Conservation (phyloP, 805 yeast species). For the Cyberlindnera xylosilytica region DNA sequence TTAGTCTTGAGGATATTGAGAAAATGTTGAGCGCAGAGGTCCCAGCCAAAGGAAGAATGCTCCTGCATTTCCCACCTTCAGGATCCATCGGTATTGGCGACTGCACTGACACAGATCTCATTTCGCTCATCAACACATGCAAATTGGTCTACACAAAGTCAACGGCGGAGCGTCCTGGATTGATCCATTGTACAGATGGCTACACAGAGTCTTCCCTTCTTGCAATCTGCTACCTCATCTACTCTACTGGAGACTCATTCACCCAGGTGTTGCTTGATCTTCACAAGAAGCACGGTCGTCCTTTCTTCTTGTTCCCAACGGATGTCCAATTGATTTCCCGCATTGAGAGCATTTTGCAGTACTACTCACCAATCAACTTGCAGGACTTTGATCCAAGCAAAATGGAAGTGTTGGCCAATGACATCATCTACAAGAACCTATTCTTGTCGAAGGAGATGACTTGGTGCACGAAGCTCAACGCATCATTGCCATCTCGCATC, state of each 20-base stretch:
- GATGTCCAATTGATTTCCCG: conserved; percentile 67
- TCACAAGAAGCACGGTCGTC: conserved; percentile 65
- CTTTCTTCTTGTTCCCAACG: conserved; percentile 77
- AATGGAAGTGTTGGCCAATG: conserved; percentile 23
- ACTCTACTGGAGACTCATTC: conserved; percentile 54
- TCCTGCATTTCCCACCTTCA: conserved; percentile 86
- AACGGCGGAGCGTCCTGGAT: conserved; percentile 31
- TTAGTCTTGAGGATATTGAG: conserved; percentile 38
- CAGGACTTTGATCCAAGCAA: conserved; percentile 12
- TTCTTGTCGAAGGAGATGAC: conserved; percentile 26
- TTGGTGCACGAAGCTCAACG: conserved; percentile 37
- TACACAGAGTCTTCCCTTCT: conserved; percentile 88
- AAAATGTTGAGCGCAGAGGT: conserved; percentile 25
- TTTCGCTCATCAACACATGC: conserved; percentile 64
- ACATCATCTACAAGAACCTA: conserved; percentile 33
- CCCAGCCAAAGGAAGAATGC: too few species aligned
- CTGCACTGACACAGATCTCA: conserved; percentile 55
- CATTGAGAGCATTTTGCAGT: conserved; percentile 57
- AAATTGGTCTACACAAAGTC: conserved; percentile 54
- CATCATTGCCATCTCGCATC: conserved; percentile 81
- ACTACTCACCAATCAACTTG: conserved; percentile 49
- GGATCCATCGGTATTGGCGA: conserved; percentile 81
- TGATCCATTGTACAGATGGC: conserved; percentile 84
- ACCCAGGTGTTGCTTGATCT: conserved; percentile 65
- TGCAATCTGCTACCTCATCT: conserved; percentile 67